Conservation (phyloP, 805 yeast species). For the Wickerhamiella azyma region DNA sequence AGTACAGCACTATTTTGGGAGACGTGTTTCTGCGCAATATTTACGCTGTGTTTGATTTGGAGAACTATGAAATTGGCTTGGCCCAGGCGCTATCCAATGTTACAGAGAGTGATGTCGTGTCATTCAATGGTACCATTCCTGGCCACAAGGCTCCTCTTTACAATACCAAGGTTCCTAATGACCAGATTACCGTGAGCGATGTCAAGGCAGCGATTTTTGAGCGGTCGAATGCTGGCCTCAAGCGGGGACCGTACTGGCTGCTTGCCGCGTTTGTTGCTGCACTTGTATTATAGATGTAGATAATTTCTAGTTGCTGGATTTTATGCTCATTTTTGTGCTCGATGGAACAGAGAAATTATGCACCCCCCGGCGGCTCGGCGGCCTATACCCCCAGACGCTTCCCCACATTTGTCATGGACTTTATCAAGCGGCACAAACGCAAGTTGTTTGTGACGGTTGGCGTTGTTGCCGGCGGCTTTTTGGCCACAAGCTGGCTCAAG, state of each 20-base stretch:
- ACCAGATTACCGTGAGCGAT: background rate
- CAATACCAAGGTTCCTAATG: background rate
- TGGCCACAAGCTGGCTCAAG: conserved; percentile 32
- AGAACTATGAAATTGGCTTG: conserved; percentile 40
- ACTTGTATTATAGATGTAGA: too few relatives aligned
- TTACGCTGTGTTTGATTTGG: conserved; percentile 62
- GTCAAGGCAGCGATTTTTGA: background rate
- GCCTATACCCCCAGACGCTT: too few relatives aligned
- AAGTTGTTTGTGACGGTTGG: conserved; percentile 34
- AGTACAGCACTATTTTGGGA: conserved; percentile 37
- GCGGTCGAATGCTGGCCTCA: background rate
- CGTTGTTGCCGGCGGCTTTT: conserved; percentile 32
- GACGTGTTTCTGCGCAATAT: conserved; percentile 52
- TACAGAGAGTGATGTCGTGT: conserved; percentile 17
- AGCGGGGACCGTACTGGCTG: background rate
- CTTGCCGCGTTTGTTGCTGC: background rate
- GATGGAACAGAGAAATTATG: too few relatives aligned
- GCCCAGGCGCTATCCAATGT: conserved; percentile 34
- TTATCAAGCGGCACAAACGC: conserved; percentile 33
- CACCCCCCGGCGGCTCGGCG: too few relatives aligned
- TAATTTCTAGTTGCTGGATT: too few relatives aligned
- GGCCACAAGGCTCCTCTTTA: conserved; percentile 18
- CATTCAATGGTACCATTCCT: conserved; percentile 16
- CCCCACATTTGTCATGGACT: conserved; percentile 18
- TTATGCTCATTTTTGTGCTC: too few relatives aligned